A percentile compares a stretch with the other conserved stretches of the same genome.
phyloP scores from a whole-genome alignment of 2,329 filamentous ascomycete genomes.

The Fusarium nodosum region DNA sequence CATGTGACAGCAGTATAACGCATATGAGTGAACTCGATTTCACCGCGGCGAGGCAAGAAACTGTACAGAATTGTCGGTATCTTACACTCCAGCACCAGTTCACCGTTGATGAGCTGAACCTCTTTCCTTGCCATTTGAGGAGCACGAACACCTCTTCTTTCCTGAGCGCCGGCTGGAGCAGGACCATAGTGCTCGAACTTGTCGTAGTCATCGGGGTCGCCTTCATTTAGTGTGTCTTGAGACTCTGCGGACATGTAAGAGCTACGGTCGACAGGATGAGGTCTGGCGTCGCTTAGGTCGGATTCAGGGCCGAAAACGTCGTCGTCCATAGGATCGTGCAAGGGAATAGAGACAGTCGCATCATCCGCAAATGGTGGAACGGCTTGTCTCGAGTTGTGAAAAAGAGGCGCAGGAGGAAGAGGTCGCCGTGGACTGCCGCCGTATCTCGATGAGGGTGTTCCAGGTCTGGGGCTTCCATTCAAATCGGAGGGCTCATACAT shows the following conservation, averaged over 20 bases:
- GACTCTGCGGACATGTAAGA: slow-evolving; percentile 68
- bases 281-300: slow-evolving; percentile 67
- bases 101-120: slow-evolving; percentile 95
- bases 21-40: slow-evolving; percentile 98
- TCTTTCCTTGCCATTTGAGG: slow-evolving; percentile 94
- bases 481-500: slow-evolving; percentile 89
- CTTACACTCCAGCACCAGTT: slow-evolving; percentile 98
- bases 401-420: slow-evolving; percentile 88
- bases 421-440: slow-evolving; percentile 89
- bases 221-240: slow-evolving; percentile 68
- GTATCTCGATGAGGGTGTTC: slow-evolving; percentile 90
- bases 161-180: slow-evolving; percentile 87
- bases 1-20: slow-evolving; percentile 98
- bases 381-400: slow-evolving; percentile 68
- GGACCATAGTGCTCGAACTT: slow-evolving; percentile 88
- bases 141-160: slow-evolving; percentile 85
- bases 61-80: slow-evolving; percentile 98
- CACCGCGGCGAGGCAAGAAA: slow-evolving; percentile 92
- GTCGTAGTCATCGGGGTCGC: slow-evolving; percentile 57
- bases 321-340: slow-evolving; percentile 69
- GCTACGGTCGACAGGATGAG: slow-evolving; percentile 64
- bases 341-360: slow-evolving; percentile 78
- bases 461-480: slow-evolving; percentile 90
- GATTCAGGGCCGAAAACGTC: slow-evolving; percentile 80
- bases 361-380: slow-evolving; percentile 73